Evolutionary conservation across 306 rosid genomes (phyloP).

Genomic region (Acacia melanoxylon): DNA sequence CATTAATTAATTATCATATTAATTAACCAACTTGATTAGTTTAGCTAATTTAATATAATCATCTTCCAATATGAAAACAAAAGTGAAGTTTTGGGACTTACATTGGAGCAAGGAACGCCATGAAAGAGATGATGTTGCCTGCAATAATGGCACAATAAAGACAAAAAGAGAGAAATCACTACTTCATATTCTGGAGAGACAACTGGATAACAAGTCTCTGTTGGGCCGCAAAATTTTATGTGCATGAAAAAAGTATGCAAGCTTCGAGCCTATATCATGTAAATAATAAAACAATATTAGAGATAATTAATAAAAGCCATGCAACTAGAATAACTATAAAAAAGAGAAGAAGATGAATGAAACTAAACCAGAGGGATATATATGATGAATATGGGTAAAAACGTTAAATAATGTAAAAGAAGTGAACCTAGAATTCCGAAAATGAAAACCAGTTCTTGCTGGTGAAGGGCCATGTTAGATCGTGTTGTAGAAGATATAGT

Average conservation of each 20-base stretch:
- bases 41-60: neutral
- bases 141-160: slow-evolving; percentile 14
- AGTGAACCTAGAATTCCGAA: slow-evolving; percentile 83
- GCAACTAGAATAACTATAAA: neutral
- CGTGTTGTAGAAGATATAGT: neutral
- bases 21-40: neutral
- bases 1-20: neutral
- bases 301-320: neutral
- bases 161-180: slow-evolving; percentile 10
- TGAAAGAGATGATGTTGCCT: slow-evolving; percentile 83
- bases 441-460: slow-evolving; percentile 43
- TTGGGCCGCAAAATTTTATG: neutral
- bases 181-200: neutral
- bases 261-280: neutral
- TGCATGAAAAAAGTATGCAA: neutral
- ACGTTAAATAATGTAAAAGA: neutral
- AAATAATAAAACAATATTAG: neutral
- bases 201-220: neutral
- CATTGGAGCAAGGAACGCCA: slow-evolving; percentile 92
- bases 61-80: neutral
- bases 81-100: slow-evolving; percentile 38
- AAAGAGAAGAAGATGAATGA: neutral
- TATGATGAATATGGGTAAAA: neutral
- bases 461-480: slow-evolving; percentile 48
- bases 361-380: neutral